Base-by-base conservation (phyloP, 148 eudicot species). In the Polygonum maritimum region DNA sequence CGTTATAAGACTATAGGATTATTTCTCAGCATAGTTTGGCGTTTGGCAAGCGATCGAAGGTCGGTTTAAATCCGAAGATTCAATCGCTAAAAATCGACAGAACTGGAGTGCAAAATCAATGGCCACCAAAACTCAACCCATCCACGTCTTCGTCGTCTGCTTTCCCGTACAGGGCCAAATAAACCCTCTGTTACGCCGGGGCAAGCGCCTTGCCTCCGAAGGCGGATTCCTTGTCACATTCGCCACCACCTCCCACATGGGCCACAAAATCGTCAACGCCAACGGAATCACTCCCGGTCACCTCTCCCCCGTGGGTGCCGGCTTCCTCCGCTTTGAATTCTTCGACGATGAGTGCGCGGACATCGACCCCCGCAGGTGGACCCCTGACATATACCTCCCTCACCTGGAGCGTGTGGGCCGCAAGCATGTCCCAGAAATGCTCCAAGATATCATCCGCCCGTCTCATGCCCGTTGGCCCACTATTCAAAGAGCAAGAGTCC, bases 291-390 rank as follows among this genome's bases (percentile, higher is more conserved):
- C 81, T 38, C 39, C 83, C 13, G 78, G 67, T 54, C 70, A 81
- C 69, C 85, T 80, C 16, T 76, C 81, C 11, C 88, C 90, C 0
- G 77, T 88, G 0, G 96, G 90, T 5, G 78, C 79, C 62, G 92
- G 94, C 33, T 86, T 78, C 79, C 85, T 91, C 79, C 80, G 92
- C 39, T 89, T 91, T 47, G 96, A 91, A 44, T 91, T 88, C 79
- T 74, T 91, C n/a, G 89, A 89, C 22, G 96, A 91, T 12, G 96
- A 81, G 19, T 80, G 83, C 77, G 76, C 51, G 2, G 80, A 79
- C 3, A 72, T 73, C 10, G 88, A 85, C 47, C 81, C 86, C 0
- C 52, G 75, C 19, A 80, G 84, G 41, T 47, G 44, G 0, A 84
- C 85, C 40, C 49, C 85, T 16, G 89, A 88, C 58, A 16, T 18